Percentiles rank a stretch among this genome's conserved stretches.
These are phyloP conservation scores for Phytophthora idaei DNA, from an alignment of 352 stramenopile genomes.

Conservation along the genomic window DNA sequence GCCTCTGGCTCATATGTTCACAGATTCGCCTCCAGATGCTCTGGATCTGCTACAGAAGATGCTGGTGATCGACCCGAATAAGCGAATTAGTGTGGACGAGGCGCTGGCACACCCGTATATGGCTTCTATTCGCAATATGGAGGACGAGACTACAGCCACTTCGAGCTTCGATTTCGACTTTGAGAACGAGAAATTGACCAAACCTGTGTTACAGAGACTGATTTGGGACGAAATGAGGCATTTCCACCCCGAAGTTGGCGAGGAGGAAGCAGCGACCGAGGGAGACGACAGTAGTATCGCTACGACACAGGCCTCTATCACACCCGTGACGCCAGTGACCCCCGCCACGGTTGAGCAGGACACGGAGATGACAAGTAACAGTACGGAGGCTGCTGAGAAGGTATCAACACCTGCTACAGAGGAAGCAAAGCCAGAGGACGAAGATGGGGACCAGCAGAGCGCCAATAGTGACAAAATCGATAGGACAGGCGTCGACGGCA, in stretches of 20 bases:
- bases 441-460: constrained; percentile 6
- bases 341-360: constrained; percentile 24
- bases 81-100: constrained; percentile 91
- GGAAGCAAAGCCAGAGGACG: constrained; percentile 27
- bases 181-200: constrained; percentile 88
- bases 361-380: constrained; percentile 5
- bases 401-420: constrained; percentile 15
- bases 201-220: constrained; percentile 78
- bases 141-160: constrained; percentile 86
- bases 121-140: constrained; percentile 84
- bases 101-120: constrained; percentile 91
- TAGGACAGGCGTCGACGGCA: constrained; percentile 32
- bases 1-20: constrained; percentile 76
- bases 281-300: constrained; percentile 28
- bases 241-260: constrained; percentile 72
- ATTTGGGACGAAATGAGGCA: constrained; percentile 87
- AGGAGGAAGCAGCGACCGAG: constrained; percentile 32
- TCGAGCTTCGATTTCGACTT: constrained; percentile 88
- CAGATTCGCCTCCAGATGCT: constrained; percentile 60
- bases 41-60: constrained; percentile 92
- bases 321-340: constrained; percentile 44
- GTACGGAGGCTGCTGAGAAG: not conserved
- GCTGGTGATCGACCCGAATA: constrained; percentile 92
- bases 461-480: constrained; percentile 28
- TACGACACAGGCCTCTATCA: constrained; percentile 33